Evolutionary conservation across 2,329 filamentous ascomycete genomes (phyloP).

Genomic region (Stemphylium vesicarium): DNA sequence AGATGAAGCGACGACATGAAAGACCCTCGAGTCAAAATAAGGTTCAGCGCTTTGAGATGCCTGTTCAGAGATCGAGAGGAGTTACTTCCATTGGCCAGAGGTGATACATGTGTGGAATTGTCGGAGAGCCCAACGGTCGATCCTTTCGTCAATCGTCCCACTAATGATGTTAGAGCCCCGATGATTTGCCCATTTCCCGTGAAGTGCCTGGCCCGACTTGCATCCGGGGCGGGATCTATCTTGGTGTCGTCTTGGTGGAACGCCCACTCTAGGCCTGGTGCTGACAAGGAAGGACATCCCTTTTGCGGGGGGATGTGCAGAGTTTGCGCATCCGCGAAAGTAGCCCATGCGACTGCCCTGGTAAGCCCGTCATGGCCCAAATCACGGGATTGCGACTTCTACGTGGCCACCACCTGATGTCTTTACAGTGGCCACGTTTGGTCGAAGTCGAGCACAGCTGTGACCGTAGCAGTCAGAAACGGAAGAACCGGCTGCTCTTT

Average conservation of each 20-base stretch:
- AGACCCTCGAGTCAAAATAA: slow-evolving; percentile 27
- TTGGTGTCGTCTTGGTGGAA: background rate
- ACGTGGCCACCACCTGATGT: background rate
- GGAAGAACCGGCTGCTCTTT: background rate
- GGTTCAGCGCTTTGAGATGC: slow-evolving; percentile 15
- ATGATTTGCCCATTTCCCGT: background rate
- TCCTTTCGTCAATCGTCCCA: slow-evolving; percentile 6
- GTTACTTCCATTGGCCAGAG: slow-evolving; percentile 4
- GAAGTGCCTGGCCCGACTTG: slow-evolving; percentile 10
- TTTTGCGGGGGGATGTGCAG: slow-evolving; percentile 13
- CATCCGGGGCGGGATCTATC: slow-evolving; percentile 15
- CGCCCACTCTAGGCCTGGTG: background rate
- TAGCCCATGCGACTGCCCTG: background rate
- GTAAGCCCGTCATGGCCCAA: background rate
- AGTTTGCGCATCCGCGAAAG: background rate
- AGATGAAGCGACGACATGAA: slow-evolving; percentile 18
- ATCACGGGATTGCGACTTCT: background rate
- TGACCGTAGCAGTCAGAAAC: background rate
- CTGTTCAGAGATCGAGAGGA: background rate
- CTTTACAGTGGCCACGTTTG: background rate
- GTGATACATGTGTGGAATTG: slow-evolving; percentile 1
- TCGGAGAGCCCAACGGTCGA: slow-evolving; percentile 7
- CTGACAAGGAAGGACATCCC: background rate
- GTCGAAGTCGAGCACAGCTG: background rate
- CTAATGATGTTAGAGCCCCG: background rate